Conservation (phyloP, 2,329 filamentous ascomycete genomes). For the Fusarium chuoi region DNA sequence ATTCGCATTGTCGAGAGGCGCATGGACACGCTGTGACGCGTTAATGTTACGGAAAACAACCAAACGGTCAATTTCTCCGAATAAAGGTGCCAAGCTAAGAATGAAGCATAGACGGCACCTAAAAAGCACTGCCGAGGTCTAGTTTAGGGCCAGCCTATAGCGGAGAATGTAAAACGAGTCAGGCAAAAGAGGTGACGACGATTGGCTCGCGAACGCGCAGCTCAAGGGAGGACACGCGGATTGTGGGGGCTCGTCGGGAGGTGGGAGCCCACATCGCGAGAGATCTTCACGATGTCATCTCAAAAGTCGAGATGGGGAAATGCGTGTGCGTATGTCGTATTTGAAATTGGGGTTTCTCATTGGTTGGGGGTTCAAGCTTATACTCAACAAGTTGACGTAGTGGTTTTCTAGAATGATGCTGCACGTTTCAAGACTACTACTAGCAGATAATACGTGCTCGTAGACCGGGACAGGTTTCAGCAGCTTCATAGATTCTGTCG, state of each 20-base stretch:
- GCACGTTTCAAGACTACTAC: background rate
- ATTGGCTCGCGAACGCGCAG: slow-evolving; percentile 5
- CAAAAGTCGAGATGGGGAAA: background rate
- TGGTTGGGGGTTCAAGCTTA: background rate
- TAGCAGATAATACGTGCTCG: background rate
- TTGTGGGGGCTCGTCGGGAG: background rate
- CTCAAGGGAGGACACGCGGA: background rate
- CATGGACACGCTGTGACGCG: slow-evolving; percentile 12
- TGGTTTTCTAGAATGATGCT: background rate
- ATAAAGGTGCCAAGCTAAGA: background rate
- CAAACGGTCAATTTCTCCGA: background rate
- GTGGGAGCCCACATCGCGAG: slow-evolving; percentile 23
- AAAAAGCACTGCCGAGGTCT: slow-evolving; percentile 10
- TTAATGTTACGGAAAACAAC: background rate
- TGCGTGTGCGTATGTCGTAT: background rate
- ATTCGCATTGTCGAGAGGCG: background rate
- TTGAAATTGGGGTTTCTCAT: background rate
- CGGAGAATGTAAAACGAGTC: background rate
- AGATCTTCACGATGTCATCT: background rate
- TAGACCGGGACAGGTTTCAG: background rate
- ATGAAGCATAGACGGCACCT: slow-evolving; percentile 15
- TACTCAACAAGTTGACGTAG: background rate
- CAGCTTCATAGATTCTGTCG: background rate
- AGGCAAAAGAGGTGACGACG: background rate
- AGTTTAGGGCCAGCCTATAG: slow-evolving; percentile 2